Percentiles rank a stretch among this genome's conserved stretches.
phyloP scores from a whole-genome alignment of 495 filamentous ascomycete species.

The Penicillium robsamsonii region DNA sequence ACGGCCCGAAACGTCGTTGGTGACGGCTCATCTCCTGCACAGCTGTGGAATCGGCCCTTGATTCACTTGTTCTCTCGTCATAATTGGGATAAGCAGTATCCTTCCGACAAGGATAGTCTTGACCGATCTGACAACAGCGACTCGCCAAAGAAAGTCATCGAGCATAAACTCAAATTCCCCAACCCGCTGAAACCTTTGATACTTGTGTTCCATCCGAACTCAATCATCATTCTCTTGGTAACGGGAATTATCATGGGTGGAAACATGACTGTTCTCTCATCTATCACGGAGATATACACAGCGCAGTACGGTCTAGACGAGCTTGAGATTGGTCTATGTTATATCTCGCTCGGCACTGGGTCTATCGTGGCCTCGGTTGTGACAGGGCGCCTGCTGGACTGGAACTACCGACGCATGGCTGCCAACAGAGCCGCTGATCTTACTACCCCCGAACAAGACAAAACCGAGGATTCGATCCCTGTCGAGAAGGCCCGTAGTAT shows the following conservation, averaged over 20 bases:
- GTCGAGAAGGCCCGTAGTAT: conserved; percentile 20
- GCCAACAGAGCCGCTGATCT: background rate
- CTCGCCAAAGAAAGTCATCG: conserved; percentile 1
- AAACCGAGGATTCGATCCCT: conserved; percentile 6
- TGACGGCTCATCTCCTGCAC: conserved; percentile 42
- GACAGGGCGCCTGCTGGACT: conserved; percentile 38
- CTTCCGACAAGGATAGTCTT: conserved; percentile 2
- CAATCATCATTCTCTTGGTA: conserved; percentile 49
- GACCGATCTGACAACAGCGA: background rate
- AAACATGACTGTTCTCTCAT: conserved; percentile 29
- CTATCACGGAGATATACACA: conserved; percentile 26
- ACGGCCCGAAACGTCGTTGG: conserved; percentile 48
- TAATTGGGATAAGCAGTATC: background rate
- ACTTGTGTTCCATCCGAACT: conserved; percentile 52
- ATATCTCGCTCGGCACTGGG: conserved; percentile 40
- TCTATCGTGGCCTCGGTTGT: conserved; percentile 26
- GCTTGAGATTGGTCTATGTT: conserved; percentile 34
- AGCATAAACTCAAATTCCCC: conserved; percentile 21
- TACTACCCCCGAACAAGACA: background rate
- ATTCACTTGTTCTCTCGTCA: conserved; percentile 18
- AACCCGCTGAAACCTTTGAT: conserved; percentile 32
- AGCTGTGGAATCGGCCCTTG: conserved; percentile 37
- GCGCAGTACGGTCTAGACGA: conserved; percentile 25
- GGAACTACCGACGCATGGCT: conserved; percentile 42
- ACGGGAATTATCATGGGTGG: conserved; percentile 30